A percentile compares a stretch with the other conserved stretches of the same genome.
Evolutionary conservation across 2,329 filamentous ascomycete genomes (phyloP).

Genomic region (Macrophomina phaseolina): DNA sequence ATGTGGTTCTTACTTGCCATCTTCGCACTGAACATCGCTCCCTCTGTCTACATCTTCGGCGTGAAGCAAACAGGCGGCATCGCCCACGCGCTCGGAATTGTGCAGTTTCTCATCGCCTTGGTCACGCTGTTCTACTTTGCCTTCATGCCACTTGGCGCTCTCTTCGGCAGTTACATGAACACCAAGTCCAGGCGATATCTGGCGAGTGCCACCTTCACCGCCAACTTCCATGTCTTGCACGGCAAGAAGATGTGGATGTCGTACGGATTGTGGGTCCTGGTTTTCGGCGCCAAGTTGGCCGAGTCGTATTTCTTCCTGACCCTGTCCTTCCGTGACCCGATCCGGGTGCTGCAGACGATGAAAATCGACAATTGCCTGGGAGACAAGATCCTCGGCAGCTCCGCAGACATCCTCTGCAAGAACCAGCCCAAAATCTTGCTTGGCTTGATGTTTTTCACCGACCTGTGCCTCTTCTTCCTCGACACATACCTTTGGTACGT

Average conservation of each 20-base stretch:
- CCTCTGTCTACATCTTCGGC: slow-evolving; percentile 84
- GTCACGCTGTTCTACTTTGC: slow-evolving; percentile 65
- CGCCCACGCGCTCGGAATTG: slow-evolving; percentile 78
- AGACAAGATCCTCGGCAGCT: slow-evolving; percentile 66
- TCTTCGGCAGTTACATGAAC: slow-evolving; percentile 55
- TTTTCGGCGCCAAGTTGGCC: slow-evolving; percentile 88
- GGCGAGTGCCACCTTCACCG: slow-evolving; percentile 97
- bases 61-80: slow-evolving; percentile 64
- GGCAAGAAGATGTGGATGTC: slow-evolving; percentile 99
- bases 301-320: slow-evolving; percentile 95
- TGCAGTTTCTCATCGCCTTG: slow-evolving; percentile 89
- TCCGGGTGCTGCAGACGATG: slow-evolving; percentile 86
- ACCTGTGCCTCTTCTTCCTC: slow-evolving; percentile 95
- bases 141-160: slow-evolving; percentile 43
- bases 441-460: slow-evolving; percentile 89
- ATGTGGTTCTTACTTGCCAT: slow-evolving; percentile 82
- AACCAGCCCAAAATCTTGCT: slow-evolving; percentile 83
- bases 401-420: slow-evolving; percentile 68
- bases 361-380: slow-evolving; percentile 76
- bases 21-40: slow-evolving; percentile 81
- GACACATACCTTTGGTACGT: slow-evolving; percentile 99
- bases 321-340: slow-evolving; percentile 89
- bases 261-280: slow-evolving; percentile 86
- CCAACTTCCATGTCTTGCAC: slow-evolving; percentile 82
- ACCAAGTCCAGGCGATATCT: slow-evolving; percentile 93